Evolutionary conservation across 2,329 filamentous ascomycete species (phyloP).

Genomic region (Penicillium hordei): DNA sequence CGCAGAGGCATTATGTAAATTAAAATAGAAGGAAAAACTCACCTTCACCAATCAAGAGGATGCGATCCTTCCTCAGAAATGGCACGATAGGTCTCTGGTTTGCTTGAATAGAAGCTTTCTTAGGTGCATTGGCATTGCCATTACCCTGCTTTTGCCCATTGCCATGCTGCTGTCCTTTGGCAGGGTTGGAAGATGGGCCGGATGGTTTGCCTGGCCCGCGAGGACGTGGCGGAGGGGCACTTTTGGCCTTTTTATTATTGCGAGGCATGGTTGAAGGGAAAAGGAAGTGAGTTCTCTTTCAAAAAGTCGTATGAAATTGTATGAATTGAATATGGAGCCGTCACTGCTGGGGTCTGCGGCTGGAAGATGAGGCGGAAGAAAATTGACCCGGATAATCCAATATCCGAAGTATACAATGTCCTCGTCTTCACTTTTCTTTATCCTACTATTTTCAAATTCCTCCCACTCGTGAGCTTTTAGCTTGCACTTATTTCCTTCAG

Average conservation of each 20-base stretch:
- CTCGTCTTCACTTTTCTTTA: neutral
- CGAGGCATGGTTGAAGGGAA: conserved; percentile 20
- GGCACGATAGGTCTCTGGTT: conserved; percentile 39
- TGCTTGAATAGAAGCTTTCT: conserved; percentile 21
- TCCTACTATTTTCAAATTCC: neutral
- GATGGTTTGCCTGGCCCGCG: conserved; percentile 13
- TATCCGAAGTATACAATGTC: conserved; percentile 15
- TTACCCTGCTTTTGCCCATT: conserved; percentile 8
- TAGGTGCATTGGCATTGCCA: conserved; percentile 14
- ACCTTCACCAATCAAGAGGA: conserved; percentile 49
- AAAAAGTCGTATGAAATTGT: neutral
- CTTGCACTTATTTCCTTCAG: neutral
- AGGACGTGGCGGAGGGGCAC: conserved; percentile 11
- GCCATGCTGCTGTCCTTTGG: conserved; percentile 8
- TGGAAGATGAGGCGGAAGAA: conserved; percentile 3
- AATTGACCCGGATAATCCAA: conserved; percentile 22
- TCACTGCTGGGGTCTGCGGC: neutral
- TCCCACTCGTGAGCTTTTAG: neutral
- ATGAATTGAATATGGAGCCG: neutral
- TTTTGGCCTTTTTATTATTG: conserved; percentile 22
- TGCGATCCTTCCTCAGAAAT: conserved; percentile 43
- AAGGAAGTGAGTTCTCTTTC: neutral
- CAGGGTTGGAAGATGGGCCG: conserved; percentile 1
- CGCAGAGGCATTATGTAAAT: conserved; percentile 6
- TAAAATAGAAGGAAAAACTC: conserved; percentile 19